A percentile compares a stretch with the other conserved stretches of the same genome.
These are phyloP conservation scores for Saccharomycopsis phalli DNA, from an alignment of 1,139 yeast genomes.

Conservation along the genomic window DNA sequence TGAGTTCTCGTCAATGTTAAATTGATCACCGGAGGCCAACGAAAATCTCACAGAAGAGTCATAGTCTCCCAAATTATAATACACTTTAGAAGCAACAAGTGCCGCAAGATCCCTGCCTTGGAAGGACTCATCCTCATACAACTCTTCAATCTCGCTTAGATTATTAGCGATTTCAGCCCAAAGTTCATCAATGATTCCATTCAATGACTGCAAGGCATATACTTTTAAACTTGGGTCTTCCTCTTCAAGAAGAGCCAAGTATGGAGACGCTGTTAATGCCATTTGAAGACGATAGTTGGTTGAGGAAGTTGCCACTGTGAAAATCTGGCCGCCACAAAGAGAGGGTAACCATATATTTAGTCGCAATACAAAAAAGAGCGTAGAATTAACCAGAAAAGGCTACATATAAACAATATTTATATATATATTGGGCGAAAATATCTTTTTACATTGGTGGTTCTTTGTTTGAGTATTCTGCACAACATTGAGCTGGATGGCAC, in stretches of 20 bases:
- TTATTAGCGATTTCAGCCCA: constrained; percentile 98
- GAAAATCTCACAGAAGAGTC: constrained; percentile 87
- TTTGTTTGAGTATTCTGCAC: too few species aligned
- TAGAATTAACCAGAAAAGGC: too few species aligned
- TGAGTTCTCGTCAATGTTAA: constrained; percentile 63
- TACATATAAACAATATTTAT: too few species aligned
- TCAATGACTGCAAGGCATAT: constrained; percentile 77
- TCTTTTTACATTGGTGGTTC: too few species aligned
- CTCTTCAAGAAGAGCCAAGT: constrained; percentile 80
- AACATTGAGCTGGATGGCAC: too few species aligned
- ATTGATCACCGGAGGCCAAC: constrained; percentile 72
- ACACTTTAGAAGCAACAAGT: constrained; percentile 84
- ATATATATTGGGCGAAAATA: too few species aligned
- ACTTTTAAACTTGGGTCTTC: constrained; percentile 68
- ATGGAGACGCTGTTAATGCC: constrained; percentile 79
- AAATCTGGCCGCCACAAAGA: too few species aligned
- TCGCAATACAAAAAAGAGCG: too few species aligned
- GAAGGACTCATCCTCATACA: constrained; percentile 78
- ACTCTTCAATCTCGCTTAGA: constrained; percentile 76
- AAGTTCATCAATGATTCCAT: constrained; percentile 75
- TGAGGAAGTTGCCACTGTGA: too few species aligned
- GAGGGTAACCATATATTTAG: too few species aligned
- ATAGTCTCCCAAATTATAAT: constrained; percentile 91
- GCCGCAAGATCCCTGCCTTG: constrained; percentile 81
- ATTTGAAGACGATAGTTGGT: too few species aligned